Evolutionary conservation across 140 eudicot species (phyloP), one percentile per base, ranked within the genome.

Genomic region (Oenanthe javanica): DNA sequence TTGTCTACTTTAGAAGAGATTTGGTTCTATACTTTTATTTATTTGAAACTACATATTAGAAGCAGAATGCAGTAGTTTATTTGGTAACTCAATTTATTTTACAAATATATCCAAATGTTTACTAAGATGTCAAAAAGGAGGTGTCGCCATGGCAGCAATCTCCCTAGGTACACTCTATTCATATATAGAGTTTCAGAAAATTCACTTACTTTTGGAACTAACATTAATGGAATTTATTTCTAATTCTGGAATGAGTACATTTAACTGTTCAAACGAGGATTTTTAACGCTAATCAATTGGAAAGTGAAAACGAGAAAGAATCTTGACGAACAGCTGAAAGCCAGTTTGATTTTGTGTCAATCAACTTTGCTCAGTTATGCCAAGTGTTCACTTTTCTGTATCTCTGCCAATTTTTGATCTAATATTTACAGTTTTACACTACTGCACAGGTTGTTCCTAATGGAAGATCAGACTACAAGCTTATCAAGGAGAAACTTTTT

Each of bases 401-500:
- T 36, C 45, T 67, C 45, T 67, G 14, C 73, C 43, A 67, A 4
- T 14, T 66, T 13, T 3, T 5, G 40, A 23, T 45, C 21, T 19
- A 18, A 61, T 40, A 14, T 61, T 15, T 57, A 59, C 67, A 43
- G 16, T 72, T 61, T 15, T 57, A 59, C 67, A 43, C 31, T 72
- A 21, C 6, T 79, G 54, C 43, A 82, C 91, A 91, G 93, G 85
- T 89, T 75, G 86, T 78, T 54, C 75, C 76, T 82, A 84, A 21
- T 51, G 54, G 43, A 46, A 81, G n/a, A 84, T 83, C 80, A 81
- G 82, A 83, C 59, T 83, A 72, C 79, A 83, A 47, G 64, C 70
- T 47, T 54, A 75, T 59, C 63, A 66, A 76, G 81, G 86, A 84
- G 67, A 88, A 82, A 84, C 80, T 78, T 52, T 77, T 81, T 75